Base-by-base conservation (phyloP, 805 yeast genomes). In the Torulaspora quercuum region DNA sequence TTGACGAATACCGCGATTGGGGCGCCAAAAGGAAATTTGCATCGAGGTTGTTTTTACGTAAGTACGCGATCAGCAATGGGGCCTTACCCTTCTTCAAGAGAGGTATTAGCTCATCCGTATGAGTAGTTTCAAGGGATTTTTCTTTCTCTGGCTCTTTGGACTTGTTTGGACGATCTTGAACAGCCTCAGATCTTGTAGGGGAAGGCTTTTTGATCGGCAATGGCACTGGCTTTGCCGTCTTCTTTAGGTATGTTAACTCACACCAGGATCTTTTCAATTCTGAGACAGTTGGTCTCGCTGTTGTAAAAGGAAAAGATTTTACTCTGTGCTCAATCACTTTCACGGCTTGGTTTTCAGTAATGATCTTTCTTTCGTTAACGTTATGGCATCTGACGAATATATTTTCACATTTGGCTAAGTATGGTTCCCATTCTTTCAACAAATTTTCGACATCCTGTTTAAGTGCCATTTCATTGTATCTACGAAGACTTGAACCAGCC, bases 401-500 rank as follows among this genome's bases (percentile, higher is more conserved):
- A 22, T 76, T 70, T 24, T 77, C 72, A 57, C 95, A 88, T 9
- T 70, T 66, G 2, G 67, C 64, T 24, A 90, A 57, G 21, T 75
- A 68, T 0, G 63, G 54, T 43, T 69, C 70, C 97, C 98, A 92
- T 11, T 65, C 61, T 3, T 55, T 58, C 28, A 92, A 55, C 29
- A 89, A 59, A 23, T 77, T 81, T 39, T 81, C 71, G n/a, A 92
- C 78, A 44, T 92, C 98, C 35, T 73, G 70, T 38, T 75, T 75
- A 39, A 92, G 68, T 1, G 90, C 90, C 39, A 78, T 81, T 61
- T 92, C 98, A 52, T 89, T 90, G 51, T 87, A 80, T 43, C 98
- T 72, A 65, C 98, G 78, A 29, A 92, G 70, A 36, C 78, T 77
- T 1, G 97, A 82, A 34, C 98, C 98, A 0, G 96, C 98, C 16